Conservation (phyloP, 78 protist genomes). For the Ministeria vibrans region DNA sequence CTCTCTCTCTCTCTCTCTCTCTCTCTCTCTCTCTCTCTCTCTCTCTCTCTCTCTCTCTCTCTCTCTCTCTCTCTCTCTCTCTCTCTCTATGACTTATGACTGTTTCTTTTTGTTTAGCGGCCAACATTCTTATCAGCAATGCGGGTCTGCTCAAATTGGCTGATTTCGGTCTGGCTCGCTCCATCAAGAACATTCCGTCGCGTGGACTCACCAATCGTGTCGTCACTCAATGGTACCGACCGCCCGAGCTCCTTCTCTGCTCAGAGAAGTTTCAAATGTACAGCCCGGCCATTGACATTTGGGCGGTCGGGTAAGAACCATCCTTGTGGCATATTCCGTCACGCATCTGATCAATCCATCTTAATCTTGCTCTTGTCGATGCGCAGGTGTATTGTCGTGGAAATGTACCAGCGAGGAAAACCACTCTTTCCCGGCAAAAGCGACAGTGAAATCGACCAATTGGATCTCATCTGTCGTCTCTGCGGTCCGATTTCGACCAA, state of each 20-base stretch:
- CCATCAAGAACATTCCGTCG: no score
- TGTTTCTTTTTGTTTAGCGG: background rate
- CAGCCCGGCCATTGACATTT: slow-evolving; percentile 50
- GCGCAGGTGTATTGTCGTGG: no score
- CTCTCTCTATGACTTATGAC: background rate
- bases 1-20: slow-evolving; percentile 18
- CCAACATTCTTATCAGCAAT: slow-evolving; percentile 27
- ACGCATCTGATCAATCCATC: no score
- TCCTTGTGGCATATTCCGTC: background rate
- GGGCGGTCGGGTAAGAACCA: slow-evolving; percentile 52
- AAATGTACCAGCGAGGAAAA: no score
- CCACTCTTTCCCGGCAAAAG: no score
- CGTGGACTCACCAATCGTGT: slow-evolving; percentile 34
- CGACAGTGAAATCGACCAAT: no score
- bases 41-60: slow-evolving; percentile 18
- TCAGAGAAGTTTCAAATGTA: slow-evolving; percentile 36
- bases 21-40: slow-evolving; percentile 18
- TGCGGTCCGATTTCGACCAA: no score
- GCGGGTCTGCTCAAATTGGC: slow-evolving; percentile 24
- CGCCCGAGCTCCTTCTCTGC: slow-evolving; percentile 79
- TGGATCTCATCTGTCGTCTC: no score
- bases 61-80: slow-evolving; percentile 18
- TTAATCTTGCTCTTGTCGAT: no score
- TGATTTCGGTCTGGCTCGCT: slow-evolving; percentile 39
- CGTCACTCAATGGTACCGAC: slow-evolving; percentile 80